These are phyloP conservation scores for Ophiosphaerella herpotricha DNA, from an alignment of 2,329 filamentous ascomycete genomes.

Conservation along the genomic window DNA sequence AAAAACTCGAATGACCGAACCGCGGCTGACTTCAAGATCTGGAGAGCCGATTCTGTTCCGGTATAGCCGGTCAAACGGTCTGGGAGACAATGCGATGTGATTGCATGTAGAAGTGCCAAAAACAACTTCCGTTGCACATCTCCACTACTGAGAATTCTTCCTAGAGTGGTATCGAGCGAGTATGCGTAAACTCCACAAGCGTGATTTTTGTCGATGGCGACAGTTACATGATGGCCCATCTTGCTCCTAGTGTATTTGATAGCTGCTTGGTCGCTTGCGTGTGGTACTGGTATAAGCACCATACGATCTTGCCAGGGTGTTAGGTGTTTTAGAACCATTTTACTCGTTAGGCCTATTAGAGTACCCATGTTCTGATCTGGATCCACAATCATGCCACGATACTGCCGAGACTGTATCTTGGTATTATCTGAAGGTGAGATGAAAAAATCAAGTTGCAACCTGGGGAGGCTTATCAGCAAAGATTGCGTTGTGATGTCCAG, in stretches of 20 bases:
- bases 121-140: conserved; percentile 58
- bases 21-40: conserved; percentile 55
- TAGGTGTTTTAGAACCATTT: neutral
- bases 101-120: conserved; percentile 57
- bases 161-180: conserved; percentile 55
- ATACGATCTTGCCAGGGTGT: conserved; percentile 29
- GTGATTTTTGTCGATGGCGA: conserved; percentile 16
- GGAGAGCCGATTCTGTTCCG: conserved; percentile 60
- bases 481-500: conserved; percentile 18
- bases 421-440: conserved; percentile 7
- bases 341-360: conserved; percentile 26
- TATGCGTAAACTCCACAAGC: conserved; percentile 50
- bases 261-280: conserved; percentile 5
- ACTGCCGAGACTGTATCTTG: conserved; percentile 29
- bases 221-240: conserved; percentile 9
- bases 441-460: conserved; percentile 18
- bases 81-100: conserved; percentile 58
- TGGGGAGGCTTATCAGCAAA: conserved; percentile 16
- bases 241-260: conserved; percentile 8
- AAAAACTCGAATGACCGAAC: conserved; percentile 55
- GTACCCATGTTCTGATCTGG: conserved; percentile 25
- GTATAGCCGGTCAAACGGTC: conserved; percentile 57
- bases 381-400: conserved; percentile 33
- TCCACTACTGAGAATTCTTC: conserved; percentile 57
- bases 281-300: conserved; percentile 41